Evolutionary conservation across 1,284 basidiomycete species (phyloP), one percentile per base, ranked within the genome.

Genomic region (Trichosporon sp.): DNA sequence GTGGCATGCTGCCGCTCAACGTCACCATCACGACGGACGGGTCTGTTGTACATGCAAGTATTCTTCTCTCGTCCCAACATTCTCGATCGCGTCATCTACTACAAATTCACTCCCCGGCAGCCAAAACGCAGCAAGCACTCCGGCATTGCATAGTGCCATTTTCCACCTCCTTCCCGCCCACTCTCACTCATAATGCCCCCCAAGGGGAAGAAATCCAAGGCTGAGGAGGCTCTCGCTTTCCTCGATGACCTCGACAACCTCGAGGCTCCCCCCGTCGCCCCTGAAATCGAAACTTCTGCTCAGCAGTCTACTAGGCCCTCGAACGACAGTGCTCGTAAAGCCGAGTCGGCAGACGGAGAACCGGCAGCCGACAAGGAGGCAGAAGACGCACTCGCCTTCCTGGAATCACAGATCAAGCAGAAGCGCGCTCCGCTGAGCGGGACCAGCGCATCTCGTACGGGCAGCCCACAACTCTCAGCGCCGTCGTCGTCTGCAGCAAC

Each of bases 221-320:
- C 92, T 70, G 89, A 94, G 80, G 94, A 97, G 82, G 94, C 93
- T 16, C 89, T 93, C 32, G 90, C 91, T 77, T 91, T 96, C 82
- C 90, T 97, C 69, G 92, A 95, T 78, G 92, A 95, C 80, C 91
- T 97, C 66, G 93, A 95, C 80, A 91, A 90, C 51, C 88, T 94
- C 72, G 86, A 88, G 19, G 79, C 76, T 12, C 70, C 66, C 11
- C 65, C 68, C 2, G 64, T 16, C 54, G 21, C 54, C 37, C 21
- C 51, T 2, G 70, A 65, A 7, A n/a, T 68, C 1, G n/a, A 59
- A 16, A 21, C 51, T 21, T 14, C 48, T 3, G 31, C 51, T 19
- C 51, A 54, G 11, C 16, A 37, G 1, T 68, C 73, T 12, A 71
- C 77, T 1, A 72, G 76, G 1, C 69, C 69, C 11, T 77, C 77